phyloP scores from a whole-genome alignment of 2,329 filamentous ascomycete species.

The Exophiala alcalophila region DNA sequence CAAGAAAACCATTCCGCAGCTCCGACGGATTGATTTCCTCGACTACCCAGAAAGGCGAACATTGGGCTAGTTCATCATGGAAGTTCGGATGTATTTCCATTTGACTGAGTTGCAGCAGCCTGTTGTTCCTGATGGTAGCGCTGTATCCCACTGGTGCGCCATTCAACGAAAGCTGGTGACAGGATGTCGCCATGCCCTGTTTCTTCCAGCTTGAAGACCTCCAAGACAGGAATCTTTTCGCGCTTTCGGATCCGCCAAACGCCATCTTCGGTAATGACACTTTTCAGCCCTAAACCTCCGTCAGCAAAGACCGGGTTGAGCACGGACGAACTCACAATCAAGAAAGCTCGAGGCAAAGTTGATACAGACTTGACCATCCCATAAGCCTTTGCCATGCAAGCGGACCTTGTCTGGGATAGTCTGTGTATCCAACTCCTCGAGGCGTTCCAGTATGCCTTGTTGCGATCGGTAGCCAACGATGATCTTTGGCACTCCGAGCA shows the following conservation, averaged over 20 bases:
- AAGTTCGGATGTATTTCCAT: conserved; percentile 1
- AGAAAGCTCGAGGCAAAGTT: conserved; percentile 80
- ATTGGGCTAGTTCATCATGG: too few species aligned
- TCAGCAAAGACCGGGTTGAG: conserved; percentile 4
- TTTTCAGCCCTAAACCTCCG: conserved; percentile 54
- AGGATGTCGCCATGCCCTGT: conserved; percentile 73
- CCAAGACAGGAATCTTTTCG: conserved; percentile 63
- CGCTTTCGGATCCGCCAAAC: conserved; percentile 75
- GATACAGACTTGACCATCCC: conserved; percentile 92
- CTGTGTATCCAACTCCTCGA: conserved; percentile 78
- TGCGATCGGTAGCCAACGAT: conserved; percentile 82
- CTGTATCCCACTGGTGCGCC: conserved; percentile 48
- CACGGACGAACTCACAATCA: conserved; percentile 60
- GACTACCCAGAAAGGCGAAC: too few species aligned
- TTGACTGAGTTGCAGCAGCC: neutral
- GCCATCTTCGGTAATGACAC: conserved; percentile 62
- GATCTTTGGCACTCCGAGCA: conserved; percentile 88
- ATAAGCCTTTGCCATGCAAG: conserved; percentile 62
- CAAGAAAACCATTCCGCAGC: neutral
- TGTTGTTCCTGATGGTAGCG: conserved; percentile 6
- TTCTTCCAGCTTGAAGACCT: conserved; percentile 71
- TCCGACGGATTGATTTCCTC: neutral
- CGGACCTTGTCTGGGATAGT: conserved; percentile 74
- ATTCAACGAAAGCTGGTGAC: conserved; percentile 72
- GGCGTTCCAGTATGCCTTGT: conserved; percentile 65